Base-by-base conservation (phyloP, 2,329 filamentous ascomycete genomes). In the Biscogniauxia sp. region DNA sequence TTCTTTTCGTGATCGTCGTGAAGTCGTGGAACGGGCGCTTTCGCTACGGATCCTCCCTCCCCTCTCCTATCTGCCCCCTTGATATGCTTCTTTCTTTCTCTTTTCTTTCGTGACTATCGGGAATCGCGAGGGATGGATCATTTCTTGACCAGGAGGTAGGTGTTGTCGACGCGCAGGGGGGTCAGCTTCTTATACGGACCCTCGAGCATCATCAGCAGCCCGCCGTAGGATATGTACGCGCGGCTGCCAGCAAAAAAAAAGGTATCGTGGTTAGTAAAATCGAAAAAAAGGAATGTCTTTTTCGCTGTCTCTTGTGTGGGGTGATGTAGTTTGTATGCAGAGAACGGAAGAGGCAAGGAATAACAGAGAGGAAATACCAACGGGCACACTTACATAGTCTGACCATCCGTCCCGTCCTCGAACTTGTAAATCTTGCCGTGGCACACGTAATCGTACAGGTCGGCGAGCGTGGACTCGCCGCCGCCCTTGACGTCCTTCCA, bases 101-200 rank as follows among this genome's bases (percentile, higher is more conserved):
- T 7, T 32, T 32, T 32, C 28, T 32, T 32, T 32, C 28, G 7
- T 32, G 5, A 23, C 23, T 23, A 23, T 5, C 23, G 5, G 23
- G 23, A 23, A 13, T 49, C 26, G 51, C 51, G 55, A 53, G 26
- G 19, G n/a, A 15, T 32, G 5, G 25, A 67, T 72, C 62, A 94
- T 87, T 96, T 97, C 87, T 97, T 99, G 69, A 96, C 82, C 62
- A 98, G 84, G 63, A 99, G 84, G 75, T 99, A 99, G 65, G 96
- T 88, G 73, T 97, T 89, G 75, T 99, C 95, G 71, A 97, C 94
- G 70, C 93, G 87, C 72, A 99, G 79, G 26, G 93, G 90, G 37
- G 91, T 96, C 64, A 99, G 86, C 81, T 97, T 97, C 83, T 95
- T 96, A 77, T 96, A 95, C 2, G 95, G 95, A 5, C 96, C 95